Evolutionary conservation across 768 basidiomycete genomes (phyloP).

Genomic region (Asterophora parasitica): DNA sequence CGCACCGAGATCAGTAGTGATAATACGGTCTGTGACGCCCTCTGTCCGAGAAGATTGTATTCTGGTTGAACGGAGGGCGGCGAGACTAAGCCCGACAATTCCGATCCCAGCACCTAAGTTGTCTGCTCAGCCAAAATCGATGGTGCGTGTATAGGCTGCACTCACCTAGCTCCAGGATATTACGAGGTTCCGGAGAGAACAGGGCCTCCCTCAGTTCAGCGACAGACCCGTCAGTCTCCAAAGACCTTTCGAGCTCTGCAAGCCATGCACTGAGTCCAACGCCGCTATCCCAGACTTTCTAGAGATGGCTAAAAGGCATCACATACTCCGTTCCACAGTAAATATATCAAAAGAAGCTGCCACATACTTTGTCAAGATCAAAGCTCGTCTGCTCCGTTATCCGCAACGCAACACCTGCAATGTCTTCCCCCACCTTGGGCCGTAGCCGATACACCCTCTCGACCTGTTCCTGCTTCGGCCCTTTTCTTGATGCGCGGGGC

Average conservation of each 20-base stretch:
- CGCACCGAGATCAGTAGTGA: constrained; percentile 73
- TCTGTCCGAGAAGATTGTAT: not conserved
- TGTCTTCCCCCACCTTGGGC: constrained; percentile 16
- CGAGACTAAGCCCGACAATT: constrained; percentile 66
- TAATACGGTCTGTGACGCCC: constrained; percentile 30
- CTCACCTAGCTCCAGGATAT: constrained; percentile 70
- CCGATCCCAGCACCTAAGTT: constrained; percentile 80
- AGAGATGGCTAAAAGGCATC: constrained; percentile 26
- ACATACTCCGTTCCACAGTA: constrained; percentile 8
- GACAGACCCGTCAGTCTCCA: constrained; percentile 2
- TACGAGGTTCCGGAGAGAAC: constrained; percentile 33
- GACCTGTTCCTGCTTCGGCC: constrained; percentile 64
- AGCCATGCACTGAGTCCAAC: constrained; percentile 83
- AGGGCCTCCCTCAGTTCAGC: constrained; percentile 30
- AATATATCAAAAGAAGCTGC: not conserved
- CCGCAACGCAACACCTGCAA: constrained; percentile 28
- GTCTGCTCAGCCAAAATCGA: not conserved
- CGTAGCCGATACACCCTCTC: constrained; percentile 47
- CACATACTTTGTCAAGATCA: constrained; percentile 84
- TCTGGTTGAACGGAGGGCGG: constrained; percentile 44
- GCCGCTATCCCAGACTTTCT: constrained; percentile 98
- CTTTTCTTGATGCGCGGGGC: constrained; percentile 22
- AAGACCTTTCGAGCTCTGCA: constrained; percentile 27
- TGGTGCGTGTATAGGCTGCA: constrained; percentile 1
- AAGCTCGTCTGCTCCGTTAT: constrained; percentile 83